Conservation (phyloP, 1,139 yeast genomes). For the Lodderomyces orthopsilosis region DNA sequence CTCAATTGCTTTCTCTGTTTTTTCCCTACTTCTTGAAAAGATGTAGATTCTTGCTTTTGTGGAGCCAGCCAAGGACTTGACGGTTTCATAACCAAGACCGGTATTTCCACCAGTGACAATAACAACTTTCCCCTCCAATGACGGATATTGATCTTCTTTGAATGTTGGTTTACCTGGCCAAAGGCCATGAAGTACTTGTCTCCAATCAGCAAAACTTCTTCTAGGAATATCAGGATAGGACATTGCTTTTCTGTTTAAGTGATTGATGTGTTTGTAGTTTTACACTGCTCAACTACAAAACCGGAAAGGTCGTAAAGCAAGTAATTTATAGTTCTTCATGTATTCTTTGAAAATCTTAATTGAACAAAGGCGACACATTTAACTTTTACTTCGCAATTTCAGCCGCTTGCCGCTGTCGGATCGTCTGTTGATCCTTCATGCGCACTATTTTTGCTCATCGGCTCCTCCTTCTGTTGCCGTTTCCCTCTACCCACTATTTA, state of each 20-base stretch:
- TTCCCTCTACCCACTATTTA: no score
- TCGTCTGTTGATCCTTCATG: no score
- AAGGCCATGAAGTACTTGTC: constrained; percentile 12
- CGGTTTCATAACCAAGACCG: constrained; percentile 28
- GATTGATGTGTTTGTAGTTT: not conserved
- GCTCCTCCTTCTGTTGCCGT: no score
- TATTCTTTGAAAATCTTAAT: no score
- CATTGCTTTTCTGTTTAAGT: constrained; percentile 6
- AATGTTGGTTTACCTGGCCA: constrained; percentile 14
- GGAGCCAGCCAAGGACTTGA: constrained; percentile 32
- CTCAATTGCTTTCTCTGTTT: constrained; percentile 26
- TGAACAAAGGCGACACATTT: no score
- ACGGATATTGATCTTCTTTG: constrained; percentile 16
- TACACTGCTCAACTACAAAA: no score
- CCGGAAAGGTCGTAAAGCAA: no score
- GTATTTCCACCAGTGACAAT: constrained; percentile 22
- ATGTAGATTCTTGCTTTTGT: constrained; percentile 35
- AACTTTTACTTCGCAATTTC: no score
- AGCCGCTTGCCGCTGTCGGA: no score
- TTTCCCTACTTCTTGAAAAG: constrained; percentile 19
- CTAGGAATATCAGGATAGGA: constrained; percentile 10
- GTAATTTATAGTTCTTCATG: no score
- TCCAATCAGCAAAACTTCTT: constrained; percentile 12
- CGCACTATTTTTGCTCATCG: no score
- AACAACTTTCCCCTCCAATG: constrained; percentile 20